Base-by-base conservation (phyloP, 345 rosid genomes). In the Carallia pectinifolia region DNA sequence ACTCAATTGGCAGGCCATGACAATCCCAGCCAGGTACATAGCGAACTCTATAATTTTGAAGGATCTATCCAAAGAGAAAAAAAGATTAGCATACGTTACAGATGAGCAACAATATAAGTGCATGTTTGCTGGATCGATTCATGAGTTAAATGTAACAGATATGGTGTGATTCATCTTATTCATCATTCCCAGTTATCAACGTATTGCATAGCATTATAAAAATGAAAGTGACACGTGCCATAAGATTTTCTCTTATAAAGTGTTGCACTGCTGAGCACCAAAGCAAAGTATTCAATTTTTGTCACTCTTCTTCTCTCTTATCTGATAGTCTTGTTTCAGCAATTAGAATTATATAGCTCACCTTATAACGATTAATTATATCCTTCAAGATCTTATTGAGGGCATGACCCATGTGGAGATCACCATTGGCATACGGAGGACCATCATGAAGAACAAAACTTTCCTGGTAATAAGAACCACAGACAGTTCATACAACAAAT, bases 21-120 rank as follows among this genome's bases (percentile, higher is more conserved):
- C 98, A 94, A 80, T 94, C 98, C 97, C 97, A 94, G 58, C 97
- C 98, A 61, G 98, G 97, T 67, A 91, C 80, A 75, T 86, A 94
- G 65, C 69, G 83, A 76, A 94, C 98, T 80, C 88, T 91, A 77
- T 82, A 87, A 78, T 88, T 90, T 80, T 87, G 96, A 75, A 94
- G 93, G 77, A 94, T 86, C 97, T 94, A 86, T 62, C 68, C 62
- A 72, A 69, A 71, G 58, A 75, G 67, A 48, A 69, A 37, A 56
- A 50, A 31, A 13, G 54, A 68, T 30, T 56, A 56, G 31, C 27
- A 15, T 19, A 56, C 6, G 16, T 23, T 19, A 3, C 31, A 9
- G 6, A 27, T 10, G 15, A 56, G 13, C 60, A 27, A 56, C 29
- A 56, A 56, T 56, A 30, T 19, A 27, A 27, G 34, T 54, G 59